These are phyloP conservation scores for Colletotrichum theobromicola DNA, from an alignment of 2,329 filamentous ascomycete species.

Conservation along the genomic window DNA sequence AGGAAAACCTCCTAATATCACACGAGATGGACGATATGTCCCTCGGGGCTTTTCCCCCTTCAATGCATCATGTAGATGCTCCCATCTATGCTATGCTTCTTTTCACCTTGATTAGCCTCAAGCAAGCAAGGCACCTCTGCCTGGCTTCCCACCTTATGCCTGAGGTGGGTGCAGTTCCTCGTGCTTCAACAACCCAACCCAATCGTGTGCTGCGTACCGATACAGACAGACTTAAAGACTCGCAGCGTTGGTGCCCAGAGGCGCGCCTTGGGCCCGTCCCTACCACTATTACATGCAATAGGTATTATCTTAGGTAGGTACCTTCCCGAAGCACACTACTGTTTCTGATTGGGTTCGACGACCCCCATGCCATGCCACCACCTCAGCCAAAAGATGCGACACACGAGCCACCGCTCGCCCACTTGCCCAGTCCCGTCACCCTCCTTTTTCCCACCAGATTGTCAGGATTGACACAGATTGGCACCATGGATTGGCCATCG, in stretches of 20 bases:
- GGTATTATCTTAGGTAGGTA: too few relatives aligned
- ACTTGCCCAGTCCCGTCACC: not conserved
- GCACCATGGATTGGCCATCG: conserved; percentile 9
- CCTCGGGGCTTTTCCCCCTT: too few relatives aligned
- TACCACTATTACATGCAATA: too few relatives aligned
- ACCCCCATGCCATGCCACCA: not conserved
- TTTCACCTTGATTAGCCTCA: not conserved
- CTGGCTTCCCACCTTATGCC: too few relatives aligned
- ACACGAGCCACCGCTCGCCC: conserved; percentile 16
- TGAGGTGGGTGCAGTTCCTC: too few relatives aligned
- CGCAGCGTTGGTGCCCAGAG: not conserved
- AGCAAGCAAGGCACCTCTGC: not conserved
- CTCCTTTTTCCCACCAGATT: conserved; percentile 8
- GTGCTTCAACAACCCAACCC: too few relatives aligned
- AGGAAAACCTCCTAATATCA: not conserved
- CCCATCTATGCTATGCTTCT: not conserved
- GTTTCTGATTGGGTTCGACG: conserved; percentile 23
- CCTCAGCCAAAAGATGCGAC: not conserved
- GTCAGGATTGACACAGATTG: conserved; percentile 15
- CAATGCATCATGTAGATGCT: not conserved
- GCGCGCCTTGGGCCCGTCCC: too few relatives aligned
- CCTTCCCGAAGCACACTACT: conserved; percentile 21
- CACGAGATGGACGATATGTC: not conserved
- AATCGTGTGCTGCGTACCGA: too few relatives aligned
- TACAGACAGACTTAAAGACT: not conserved